Base-by-base conservation (phyloP, 192 early-diverging fungal genomes). In the Mortierella alpina region DNA sequence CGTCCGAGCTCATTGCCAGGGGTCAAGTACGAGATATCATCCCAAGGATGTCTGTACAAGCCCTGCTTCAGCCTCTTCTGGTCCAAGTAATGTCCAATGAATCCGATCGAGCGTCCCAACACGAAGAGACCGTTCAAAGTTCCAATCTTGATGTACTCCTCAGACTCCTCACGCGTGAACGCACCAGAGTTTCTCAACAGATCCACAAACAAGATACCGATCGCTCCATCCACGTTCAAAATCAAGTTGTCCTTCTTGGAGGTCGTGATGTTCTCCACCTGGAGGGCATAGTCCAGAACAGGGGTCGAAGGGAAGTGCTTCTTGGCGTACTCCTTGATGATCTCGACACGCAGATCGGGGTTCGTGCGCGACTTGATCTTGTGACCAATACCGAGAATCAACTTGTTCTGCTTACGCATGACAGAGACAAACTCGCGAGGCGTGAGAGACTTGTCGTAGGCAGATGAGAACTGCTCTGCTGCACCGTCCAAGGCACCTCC, bases 281-380 rank as follows among this genome's bases (percentile, higher is more conserved):
- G 92, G 22, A 95, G 87, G 8, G 97, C 97, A 84, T 97, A 99
- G 86, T 96, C 92, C 72, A 99, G 89, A n/a, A 95, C 90, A 40
- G 94, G 95, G 39, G 90, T 92, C 17, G 85, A 75, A 0, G 95
- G 95, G 88, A 99, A 99, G 84, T 96, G 85, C 57, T 88, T 86
- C 82, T 90, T 88, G 65, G 95, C 96, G 81, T 90, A 99, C 66
- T 96, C 91, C 88, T 97, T 98, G 84, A 99, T 94, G 70, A 99
- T 91, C 61, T 92, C 88, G 6, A 99, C 97, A 55, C 97, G 96
- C 83, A 99, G 84, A 81, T 99, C 97, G 5, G 97, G 97, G 91
- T 99, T 99, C 68, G 95, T 97, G 68, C 97, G 91, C 50, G 95
- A 97, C 88, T 99, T 99, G 91, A 99, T 96, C 90, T 97, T 98